Evolutionary conservation across 208 protist species (phyloP), one percentile per base, ranked within the genome.

Genomic region (Trypanosoma brucei): DNA sequence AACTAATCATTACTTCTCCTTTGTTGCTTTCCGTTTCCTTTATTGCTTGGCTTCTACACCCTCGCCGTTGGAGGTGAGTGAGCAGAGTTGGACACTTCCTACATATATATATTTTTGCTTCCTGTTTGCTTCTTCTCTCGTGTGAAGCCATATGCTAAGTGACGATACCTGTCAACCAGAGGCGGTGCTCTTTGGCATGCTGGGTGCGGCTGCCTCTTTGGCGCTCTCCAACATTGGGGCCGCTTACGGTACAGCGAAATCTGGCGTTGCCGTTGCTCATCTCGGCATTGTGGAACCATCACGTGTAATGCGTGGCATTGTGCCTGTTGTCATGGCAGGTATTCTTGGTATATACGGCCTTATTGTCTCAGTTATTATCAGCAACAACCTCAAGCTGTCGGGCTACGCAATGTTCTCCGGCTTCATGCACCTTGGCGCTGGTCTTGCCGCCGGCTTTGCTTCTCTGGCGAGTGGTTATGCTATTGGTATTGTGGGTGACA

Each of bases 401-500:
- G 82, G 80, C 14, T 88, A 90, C 72, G 69, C 78, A 22, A 62
- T 88, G 22, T 88, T 86, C 51, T 79, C 88, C 8, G 92, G 92
- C 44, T 99, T 98, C 77, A 87, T 96, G 73, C 93, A 99, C 76
- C 76, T 99, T 8, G 97, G 92, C 34, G 94, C 97, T 38, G 98
- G 98, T 48, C 62, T 99, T 8, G 84, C 93, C 51, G 93, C 96
- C 46, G 98, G 98, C 48, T 76, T 99, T 31, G 80, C 87, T 37
- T 92, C 95, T 34, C 83, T 99, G 7, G 97, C 95, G 13, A 93
- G 98, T 30, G 98, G 98, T 55, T 97, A 99, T 53, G 93, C 97
- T 37, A 99, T 99, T 74, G 99, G 99, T 66, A 94, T 99, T 76
- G 96, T 99, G 22, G 99, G 98, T 67, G 98, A 99, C 79, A 92